Base-by-base conservation (phyloP, 2,329 filamentous ascomycete genomes). In the Microdochium paspali region DNA sequence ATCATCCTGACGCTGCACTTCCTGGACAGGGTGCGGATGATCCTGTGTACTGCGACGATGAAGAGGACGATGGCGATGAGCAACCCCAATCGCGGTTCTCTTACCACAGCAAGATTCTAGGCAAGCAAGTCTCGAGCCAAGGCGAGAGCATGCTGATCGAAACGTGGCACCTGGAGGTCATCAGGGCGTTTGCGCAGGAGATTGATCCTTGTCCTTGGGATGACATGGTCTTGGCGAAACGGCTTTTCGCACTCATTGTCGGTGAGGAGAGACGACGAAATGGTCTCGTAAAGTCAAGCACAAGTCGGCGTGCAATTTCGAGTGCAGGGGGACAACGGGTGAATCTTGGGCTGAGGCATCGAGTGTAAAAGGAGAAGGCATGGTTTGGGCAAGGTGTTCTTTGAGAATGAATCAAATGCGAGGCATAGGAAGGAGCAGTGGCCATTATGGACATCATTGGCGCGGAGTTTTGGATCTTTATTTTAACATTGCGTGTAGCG, bases 91-190 rank as follows among this genome's bases (percentile, higher is more conserved):
- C 61, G 4, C 56, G 58, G 1, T n/a, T n/a, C n/a, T n/a, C 52
- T 52, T n/a, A 23, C 13, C 12, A 10, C 30, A 43, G 43, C 24
- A 30, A 35, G 18, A 26, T 74, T 26, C 62, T 78, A 2, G 74
- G 76, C 48, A 75, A 72, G 56, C 66, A 64, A 24, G 70, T 80
- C 48, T 58, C 60, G 23, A 69, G 71, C 24, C 68, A 72, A 30
- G 72, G 68, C 43, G 65, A 70, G 57, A 59, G 61, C 4, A 64
- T 81, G 63, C 51, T 64, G 21, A 63, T 82, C 18, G 69, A 79
- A 59, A 58, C 65, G 48, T 80, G 77, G 77, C 78, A 82, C 50
- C 60, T 80, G 18, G 77, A 81, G 49, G 69, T 79, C 47, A 68
- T 80, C 23, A 72, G 79, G 49, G 76, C 71, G 3, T 81, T 80